phyloP scores from a whole-genome alignment of 139 green algal genomes.

The Picocystis salinarum region DNA sequence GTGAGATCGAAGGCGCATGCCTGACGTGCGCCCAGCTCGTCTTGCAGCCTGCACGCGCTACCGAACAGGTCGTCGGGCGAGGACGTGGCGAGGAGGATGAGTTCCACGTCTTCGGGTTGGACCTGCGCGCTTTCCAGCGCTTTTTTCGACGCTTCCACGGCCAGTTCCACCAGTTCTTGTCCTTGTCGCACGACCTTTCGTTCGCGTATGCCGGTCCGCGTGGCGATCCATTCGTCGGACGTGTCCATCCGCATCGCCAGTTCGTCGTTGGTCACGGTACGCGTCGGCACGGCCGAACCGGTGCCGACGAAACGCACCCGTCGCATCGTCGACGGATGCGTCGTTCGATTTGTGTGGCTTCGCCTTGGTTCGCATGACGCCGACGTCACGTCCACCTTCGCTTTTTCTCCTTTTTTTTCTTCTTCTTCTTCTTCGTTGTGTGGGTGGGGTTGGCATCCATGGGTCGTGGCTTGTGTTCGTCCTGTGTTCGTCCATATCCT shows the following conservation, averaged over 20 bases:
- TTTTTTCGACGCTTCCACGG: constrained; percentile 27
- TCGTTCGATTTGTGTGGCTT: too few relatives aligned
- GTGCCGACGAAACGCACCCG: constrained; percentile 34
- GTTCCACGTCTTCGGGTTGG: constrained; percentile 55
- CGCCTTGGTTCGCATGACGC: too few relatives aligned
- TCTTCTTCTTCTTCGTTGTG: constrained; percentile 7
- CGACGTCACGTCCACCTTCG: too few relatives aligned
- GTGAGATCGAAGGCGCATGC: constrained; percentile 89
- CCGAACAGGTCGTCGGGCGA: constrained; percentile 90
- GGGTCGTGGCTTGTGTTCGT: constrained; percentile 16
- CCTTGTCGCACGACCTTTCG: constrained; percentile 55
- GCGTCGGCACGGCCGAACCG: constrained; percentile 55
- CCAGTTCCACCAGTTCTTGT: constrained; percentile 47
- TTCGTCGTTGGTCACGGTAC: constrained; percentile 72
- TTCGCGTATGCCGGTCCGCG: constrained; percentile 60
- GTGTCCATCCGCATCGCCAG: constrained; percentile 82
- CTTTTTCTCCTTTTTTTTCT: constrained; percentile 1
- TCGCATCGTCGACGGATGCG: too few relatives aligned
- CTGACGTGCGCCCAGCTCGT: constrained; percentile 53
- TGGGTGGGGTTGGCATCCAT: constrained; percentile 14
- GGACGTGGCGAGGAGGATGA: constrained; percentile 85
- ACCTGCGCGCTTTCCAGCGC: constrained; percentile 80
- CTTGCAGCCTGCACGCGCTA: constrained; percentile 64
- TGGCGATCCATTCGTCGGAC: constrained; percentile 90
- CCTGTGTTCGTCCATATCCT: too few relatives aligned